Percentiles rank a stretch among this genome's conserved stretches.
Conservation (phyloP, 2,329 filamentous ascomycete genomes). For the Chaetomiaceae sp. region DNA sequence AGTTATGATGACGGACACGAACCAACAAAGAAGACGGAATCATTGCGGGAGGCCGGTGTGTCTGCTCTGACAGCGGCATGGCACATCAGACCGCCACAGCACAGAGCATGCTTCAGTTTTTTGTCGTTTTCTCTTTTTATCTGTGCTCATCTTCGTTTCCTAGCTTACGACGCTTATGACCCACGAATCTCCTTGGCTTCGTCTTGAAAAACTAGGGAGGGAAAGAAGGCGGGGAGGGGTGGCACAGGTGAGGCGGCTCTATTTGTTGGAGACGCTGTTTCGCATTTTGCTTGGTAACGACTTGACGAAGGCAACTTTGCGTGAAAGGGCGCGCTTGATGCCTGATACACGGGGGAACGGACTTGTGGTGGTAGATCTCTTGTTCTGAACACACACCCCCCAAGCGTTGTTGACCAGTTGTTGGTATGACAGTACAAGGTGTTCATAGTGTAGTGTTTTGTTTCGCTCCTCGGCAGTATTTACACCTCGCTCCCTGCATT, state of each 20-base stretch:
- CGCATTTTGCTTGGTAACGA: slow-evolving; percentile 17
- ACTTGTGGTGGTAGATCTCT: slow-evolving; percentile 8
- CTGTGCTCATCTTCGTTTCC: slow-evolving; percentile 11
- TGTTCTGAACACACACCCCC: background rate
- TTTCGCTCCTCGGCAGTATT: slow-evolving; percentile 4
- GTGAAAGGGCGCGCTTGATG: slow-evolving; percentile 8
- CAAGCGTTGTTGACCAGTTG: background rate
- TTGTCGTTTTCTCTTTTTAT: background rate
- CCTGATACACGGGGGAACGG: slow-evolving; percentile 12
- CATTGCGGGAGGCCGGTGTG: background rate
- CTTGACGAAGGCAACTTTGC: slow-evolving; percentile 18
- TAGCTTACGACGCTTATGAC: slow-evolving; percentile 24
- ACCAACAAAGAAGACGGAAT: background rate
- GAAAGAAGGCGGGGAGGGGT: background rate
- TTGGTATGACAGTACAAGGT: slow-evolving; percentile 5
- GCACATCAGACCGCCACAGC: background rate
- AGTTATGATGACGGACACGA: slow-evolving; percentile 11
- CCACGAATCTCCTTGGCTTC: slow-evolving; percentile 14
- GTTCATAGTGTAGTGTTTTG: slow-evolving; percentile 12
- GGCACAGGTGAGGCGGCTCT: background rate
- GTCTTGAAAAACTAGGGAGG: slow-evolving; percentile 2
- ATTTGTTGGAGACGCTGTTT: slow-evolving; percentile 4
- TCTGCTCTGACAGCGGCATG: background rate
- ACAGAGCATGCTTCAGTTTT: background rate
- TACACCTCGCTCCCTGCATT: background rate